Evolutionary conservation across 345 rosid species (phyloP), one percentile per base, ranked within the genome.

Genomic region (Brassica incana): DNA sequence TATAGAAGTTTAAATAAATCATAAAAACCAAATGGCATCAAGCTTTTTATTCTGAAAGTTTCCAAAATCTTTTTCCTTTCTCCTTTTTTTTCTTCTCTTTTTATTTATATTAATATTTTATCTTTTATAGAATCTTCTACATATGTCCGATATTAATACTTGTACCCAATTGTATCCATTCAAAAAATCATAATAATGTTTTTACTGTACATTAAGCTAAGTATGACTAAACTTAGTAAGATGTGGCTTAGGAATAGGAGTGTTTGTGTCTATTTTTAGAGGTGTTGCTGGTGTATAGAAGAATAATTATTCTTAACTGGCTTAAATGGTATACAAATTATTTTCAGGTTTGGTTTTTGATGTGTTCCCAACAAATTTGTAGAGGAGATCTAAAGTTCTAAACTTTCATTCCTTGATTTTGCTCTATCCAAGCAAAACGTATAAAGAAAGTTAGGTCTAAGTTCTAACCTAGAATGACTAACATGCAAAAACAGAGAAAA

Each of bases 201-300:
- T 45, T 10, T 45, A 45, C 52, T 45, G 52, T 45, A 38, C 20
- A 67, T 76, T 32, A 77, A 69, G 74, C 70, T 69, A 30, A 63
- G 75, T 48, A 9, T 48, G 14, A 56, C 77, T 71, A 78, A 72
- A 66, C 65, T 66, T 78, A 45, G 73, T 73, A 78, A 65, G 69
- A 40, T 20, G 67, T 67, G 68, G 82, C 69, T 73, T 67, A 48
- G 78, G 67, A 67, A 61, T 73, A 73, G 82, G 78, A 78, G 23
- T 67, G 45, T 68, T 54, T 67, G 5, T 30, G 23, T 20, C 83
- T 75, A 69, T 69, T 63, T 75, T 69, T 69, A 79, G 72, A 68
- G 4, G 65, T 0, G 48, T 74, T 69, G 14, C 43, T 74, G 65
- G 30, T 80, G 58, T 50, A 50, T 50, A 50, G 58, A 50, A 50